phyloP scores from a whole-genome alignment of 2,329 filamentous ascomycete genomes.

The Graphilbum ipis-grandicollis region DNA sequence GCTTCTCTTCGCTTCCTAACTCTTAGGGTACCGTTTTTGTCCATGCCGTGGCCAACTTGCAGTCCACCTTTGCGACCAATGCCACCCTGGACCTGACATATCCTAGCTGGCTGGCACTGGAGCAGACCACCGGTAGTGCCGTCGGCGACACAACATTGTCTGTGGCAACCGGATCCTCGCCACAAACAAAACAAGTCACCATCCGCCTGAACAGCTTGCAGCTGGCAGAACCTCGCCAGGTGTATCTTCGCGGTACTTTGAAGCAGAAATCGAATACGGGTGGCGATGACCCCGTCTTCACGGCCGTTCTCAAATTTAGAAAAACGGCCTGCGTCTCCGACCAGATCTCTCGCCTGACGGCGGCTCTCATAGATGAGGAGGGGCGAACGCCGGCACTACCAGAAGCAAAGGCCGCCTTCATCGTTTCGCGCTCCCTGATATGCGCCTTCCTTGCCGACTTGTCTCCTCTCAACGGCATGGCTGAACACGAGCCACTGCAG shows the following conservation, averaged over 20 bases:
- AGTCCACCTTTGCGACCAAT: conserved; percentile 35
- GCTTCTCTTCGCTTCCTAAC: background rate
- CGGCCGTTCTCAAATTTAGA: too few species aligned
- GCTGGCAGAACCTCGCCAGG: conserved; percentile 42
- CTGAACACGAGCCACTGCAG: conserved; percentile 17
- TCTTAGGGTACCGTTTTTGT: conserved; percentile 36
- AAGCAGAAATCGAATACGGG: conserved; percentile 1
- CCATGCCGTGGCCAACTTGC: conserved; percentile 43
- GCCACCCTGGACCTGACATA: conserved; percentile 25
- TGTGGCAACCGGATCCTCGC: background rate
- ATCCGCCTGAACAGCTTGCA: conserved; percentile 34
- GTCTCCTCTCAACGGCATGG: conserved; percentile 20
- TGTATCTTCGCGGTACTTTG: conserved; percentile 24
- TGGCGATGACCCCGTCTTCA: too few species aligned
- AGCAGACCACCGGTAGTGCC: conserved; percentile 20
- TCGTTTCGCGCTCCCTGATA: conserved; percentile 30
- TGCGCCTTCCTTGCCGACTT: conserved; percentile 30
- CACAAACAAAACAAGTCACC: too few species aligned
- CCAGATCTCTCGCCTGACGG: too few species aligned
- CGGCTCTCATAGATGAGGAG: too few species aligned
- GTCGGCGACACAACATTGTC: conserved; percentile 18
- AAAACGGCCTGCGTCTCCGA: too few species aligned
- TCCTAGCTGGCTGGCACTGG: conserved; percentile 17
- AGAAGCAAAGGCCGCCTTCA: conserved; percentile 26
- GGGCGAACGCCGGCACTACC: too few species aligned